phyloP scores from a whole-genome alignment of 129 eudicot genomes.

The Artemisia tridentata region DNA sequence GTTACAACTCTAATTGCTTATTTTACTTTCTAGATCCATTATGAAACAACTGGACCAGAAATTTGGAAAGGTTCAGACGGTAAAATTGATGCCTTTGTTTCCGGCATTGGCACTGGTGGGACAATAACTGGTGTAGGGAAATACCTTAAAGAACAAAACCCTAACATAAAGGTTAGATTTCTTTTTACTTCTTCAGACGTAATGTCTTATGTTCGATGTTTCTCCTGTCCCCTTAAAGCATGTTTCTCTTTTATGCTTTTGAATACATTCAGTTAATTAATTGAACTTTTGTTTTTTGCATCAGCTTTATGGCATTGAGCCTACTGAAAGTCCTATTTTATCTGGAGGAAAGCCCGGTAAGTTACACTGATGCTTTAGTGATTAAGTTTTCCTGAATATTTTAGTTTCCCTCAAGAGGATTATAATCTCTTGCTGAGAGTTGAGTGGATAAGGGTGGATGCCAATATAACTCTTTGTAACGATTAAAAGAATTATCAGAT shows the following conservation, averaged over 20 bases:
- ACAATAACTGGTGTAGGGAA: constrained; percentile 84
- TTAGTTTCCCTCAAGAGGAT: background rate
- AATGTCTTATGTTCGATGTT: constrained; percentile 1
- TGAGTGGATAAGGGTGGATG: background rate
- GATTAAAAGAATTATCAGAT: background rate
- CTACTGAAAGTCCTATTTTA: constrained; percentile 75
- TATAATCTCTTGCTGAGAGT: constrained; percentile 3
- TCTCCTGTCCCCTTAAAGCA: background rate
- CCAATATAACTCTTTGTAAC: background rate
- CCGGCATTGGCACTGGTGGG: constrained; percentile 96
- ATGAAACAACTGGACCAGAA: constrained; percentile 94
- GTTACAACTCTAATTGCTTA: constrained; percentile 20
- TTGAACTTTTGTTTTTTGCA: constrained; percentile 5
- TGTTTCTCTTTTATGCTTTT: background rate
- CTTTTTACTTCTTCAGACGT: constrained; percentile 11
- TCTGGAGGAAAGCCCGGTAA: constrained; percentile 98
- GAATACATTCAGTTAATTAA: background rate
- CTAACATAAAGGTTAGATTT: constrained; percentile 63
- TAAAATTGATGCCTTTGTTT: constrained; percentile 77
- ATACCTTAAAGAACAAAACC: constrained; percentile 76
- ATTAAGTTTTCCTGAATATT: constrained; percentile 6
- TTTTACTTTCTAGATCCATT: constrained; percentile 56
- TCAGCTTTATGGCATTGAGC: constrained; percentile 73
- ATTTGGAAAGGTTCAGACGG: constrained; percentile 78
- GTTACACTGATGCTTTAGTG: constrained; percentile 22